Base-by-base conservation (phyloP, 768 basidiomycete species). In the Auricularia cornea region DNA sequence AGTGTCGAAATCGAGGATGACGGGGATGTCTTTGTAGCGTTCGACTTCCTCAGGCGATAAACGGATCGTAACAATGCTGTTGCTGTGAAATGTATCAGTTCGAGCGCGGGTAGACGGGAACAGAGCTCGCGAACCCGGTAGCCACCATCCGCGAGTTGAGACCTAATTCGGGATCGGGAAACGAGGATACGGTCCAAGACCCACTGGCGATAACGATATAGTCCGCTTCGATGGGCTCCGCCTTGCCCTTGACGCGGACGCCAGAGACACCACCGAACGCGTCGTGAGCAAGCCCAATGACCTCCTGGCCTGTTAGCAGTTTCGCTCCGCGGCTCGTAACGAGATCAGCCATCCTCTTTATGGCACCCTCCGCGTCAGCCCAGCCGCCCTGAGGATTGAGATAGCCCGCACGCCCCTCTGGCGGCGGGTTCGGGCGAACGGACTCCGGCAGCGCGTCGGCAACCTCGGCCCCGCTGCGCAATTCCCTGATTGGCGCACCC, bases 181-280 rank as follows among this genome's bases (percentile, higher is more conserved):
- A 92, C 1, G 86, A 72, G 1, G 87, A 87, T 10, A 90, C 84
- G 1, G 93, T 94, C 96, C 95, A 97, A 4, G 88, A 83, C 28
- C 94, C 93, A 16, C 85, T 77, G 8, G 91, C 85, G 35, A 94
- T 72, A 31, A 96, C 77, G 8, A 92, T 81, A 57, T 84, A 67
- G 61, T 86, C 82, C 1, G 86, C 89, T 18, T 75, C 67, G 66
- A 84, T 23, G 6, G 31, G 35, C 48, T 54, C 11, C 40, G 73
- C 48, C 62, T 66, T 64, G 57, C 72, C 71, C 0, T 30, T n/a
- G 23, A 26, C 33, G 20, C 23, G n/a, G n/a, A 35, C 33, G 16
- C 59, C 59, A 23, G 32, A 67, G 64, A 77, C 70, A 67, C 71
- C 61, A 54, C 69, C 33, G 78, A 76, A 64, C 70, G 69, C 38